Evolutionary conservation across 129 eudicot genomes (phyloP), one percentile per base, ranked within the genome.

Genomic region (Centella asiatica): DNA sequence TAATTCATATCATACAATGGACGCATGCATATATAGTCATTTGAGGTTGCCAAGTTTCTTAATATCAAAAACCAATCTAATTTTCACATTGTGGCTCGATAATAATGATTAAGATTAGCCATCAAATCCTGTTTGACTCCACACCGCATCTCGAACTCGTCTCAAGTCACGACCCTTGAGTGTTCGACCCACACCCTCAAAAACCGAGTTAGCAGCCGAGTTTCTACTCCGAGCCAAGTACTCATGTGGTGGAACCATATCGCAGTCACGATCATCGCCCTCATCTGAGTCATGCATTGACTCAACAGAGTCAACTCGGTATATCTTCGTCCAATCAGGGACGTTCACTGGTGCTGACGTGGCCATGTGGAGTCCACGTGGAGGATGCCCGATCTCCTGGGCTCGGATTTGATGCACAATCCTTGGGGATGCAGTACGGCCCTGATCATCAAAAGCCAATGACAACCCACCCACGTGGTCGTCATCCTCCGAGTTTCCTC

Each of bases 81-180:
- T 24, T 23, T 24, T 23, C n/a, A 18, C 29, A n/a, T n/a, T n/a
- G n/a, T n/a, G n/a, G n/a, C n/a, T n/a, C n/a, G n/a, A n/a, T n/a
- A n/a, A n/a, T n/a, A n/a, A n/a, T n/a, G n/a, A n/a, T n/a, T n/a
- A n/a, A n/a, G n/a, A n/a, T 49, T 69, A 90, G 14, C 98, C 98
- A 24, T 92, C 84, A 51, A 87, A 92, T 46, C 98, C 96, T 57
- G 98, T 92, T 66, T 84, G 98, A 25, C 96, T 92, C 98, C 98
- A 92, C 34, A 92, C 96, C 0, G 96, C 98, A 18, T 92, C 98
- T 1, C 98, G 76, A 56, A 92, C 95, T 53, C 98, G 90, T 59
- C 96, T 92, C 84, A 92, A 7, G 67, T 92, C 95, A 33, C 98
- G 85, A 1, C 98, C 98, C 78, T 92, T 92, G n/a, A 92, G 90